phyloP scores from a whole-genome alignment of 768 basidiomycete species.

The Rhizopogon vinicolor region DNA sequence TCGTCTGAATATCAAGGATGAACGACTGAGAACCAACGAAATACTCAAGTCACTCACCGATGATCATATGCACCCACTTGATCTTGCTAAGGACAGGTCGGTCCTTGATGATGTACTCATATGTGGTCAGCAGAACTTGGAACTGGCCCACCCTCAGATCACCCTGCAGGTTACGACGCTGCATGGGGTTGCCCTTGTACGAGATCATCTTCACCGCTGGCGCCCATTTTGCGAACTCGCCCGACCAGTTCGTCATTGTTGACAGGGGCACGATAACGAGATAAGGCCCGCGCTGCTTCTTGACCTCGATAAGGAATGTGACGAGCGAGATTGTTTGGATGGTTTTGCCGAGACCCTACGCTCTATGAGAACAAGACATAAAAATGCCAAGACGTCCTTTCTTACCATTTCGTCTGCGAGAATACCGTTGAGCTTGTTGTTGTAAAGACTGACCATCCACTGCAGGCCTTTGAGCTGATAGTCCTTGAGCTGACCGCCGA shows the following conservation, averaged over 20 bases:
- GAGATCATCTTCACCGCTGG: constrained; percentile 74
- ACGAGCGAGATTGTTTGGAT: constrained; percentile 95
- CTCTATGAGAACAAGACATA: constrained; percentile 8
- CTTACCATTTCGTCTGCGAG: constrained; percentile 90
- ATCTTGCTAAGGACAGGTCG: constrained; percentile 85
- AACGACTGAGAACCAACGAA: not conserved
- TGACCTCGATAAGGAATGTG: constrained; percentile 88
- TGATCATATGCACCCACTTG: constrained; percentile 98
- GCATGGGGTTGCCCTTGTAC: constrained; percentile 89
- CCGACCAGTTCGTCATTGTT: constrained; percentile 96
- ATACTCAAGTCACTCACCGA: constrained; percentile 46
- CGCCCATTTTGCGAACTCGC: constrained; percentile 98
- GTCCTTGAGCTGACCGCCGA: constrained; percentile 90
- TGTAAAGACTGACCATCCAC: constrained; percentile 98
- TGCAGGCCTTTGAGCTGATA: constrained; percentile 94
- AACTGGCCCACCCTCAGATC: constrained; percentile 79
- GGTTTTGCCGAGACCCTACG: constrained; percentile 90
- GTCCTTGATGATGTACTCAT: constrained; percentile 98
- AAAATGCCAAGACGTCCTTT: constrained; percentile 2
- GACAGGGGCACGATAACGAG: constrained; percentile 94
- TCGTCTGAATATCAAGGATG: constrained; percentile 52
- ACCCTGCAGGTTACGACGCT: constrained; percentile 71
- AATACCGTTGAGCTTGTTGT: constrained; percentile 93
- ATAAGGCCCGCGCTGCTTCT: constrained; percentile 90
- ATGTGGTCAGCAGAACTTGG: constrained; percentile 91